Evolutionary conservation across 495 filamentous ascomycete species (phyloP).

Genomic region (Aspergillus asperescens): DNA sequence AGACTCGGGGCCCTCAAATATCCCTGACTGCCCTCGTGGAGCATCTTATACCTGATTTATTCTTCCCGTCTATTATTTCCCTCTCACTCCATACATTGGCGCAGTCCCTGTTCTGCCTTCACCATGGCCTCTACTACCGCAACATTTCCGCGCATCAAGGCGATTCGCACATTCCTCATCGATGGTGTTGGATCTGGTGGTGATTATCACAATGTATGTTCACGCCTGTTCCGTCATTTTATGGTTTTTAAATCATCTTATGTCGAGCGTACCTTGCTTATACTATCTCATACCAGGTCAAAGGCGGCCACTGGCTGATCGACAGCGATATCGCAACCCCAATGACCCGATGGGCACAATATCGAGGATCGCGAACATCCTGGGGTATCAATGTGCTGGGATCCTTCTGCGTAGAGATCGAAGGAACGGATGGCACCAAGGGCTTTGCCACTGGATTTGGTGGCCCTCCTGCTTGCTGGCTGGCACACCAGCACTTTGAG

Average conservation of each 20-base stretch:
- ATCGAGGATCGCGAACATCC: slow-evolving; percentile 77
- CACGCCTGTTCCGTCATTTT: background rate
- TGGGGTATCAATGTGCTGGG: slow-evolving; percentile 96
- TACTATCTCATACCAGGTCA: slow-evolving; percentile 42
- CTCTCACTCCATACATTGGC: background rate
- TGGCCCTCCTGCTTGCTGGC: slow-evolving; percentile 88
- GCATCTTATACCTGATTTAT: background rate
- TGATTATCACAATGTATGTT: slow-evolving; percentile 82
- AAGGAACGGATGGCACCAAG: slow-evolving; percentile 80
- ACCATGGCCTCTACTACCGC: slow-evolving; percentile 32
- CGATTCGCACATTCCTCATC: slow-evolving; percentile 73
- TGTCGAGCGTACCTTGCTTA: too few relatives aligned
- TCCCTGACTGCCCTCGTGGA: slow-evolving; percentile 2
- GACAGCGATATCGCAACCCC: slow-evolving; percentile 88
- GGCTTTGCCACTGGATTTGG: slow-evolving; percentile 93
- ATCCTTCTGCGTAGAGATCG: slow-evolving; percentile 89
- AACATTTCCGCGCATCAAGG: slow-evolving; percentile 59
- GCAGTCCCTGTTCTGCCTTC: slow-evolving; percentile 5
- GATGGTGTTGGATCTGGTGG: slow-evolving; percentile 83
- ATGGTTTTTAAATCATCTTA: too few relatives aligned
- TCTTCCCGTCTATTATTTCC: background rate
- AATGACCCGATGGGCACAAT: slow-evolving; percentile 82
- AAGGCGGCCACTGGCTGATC: slow-evolving; percentile 87
- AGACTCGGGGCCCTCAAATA: slow-evolving; percentile 16
- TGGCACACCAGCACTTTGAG: slow-evolving; percentile 85